These are phyloP conservation scores for Aristolochia californica DNA, from an alignment of 164 flowering plant species.

Conservation along the genomic window DNA sequence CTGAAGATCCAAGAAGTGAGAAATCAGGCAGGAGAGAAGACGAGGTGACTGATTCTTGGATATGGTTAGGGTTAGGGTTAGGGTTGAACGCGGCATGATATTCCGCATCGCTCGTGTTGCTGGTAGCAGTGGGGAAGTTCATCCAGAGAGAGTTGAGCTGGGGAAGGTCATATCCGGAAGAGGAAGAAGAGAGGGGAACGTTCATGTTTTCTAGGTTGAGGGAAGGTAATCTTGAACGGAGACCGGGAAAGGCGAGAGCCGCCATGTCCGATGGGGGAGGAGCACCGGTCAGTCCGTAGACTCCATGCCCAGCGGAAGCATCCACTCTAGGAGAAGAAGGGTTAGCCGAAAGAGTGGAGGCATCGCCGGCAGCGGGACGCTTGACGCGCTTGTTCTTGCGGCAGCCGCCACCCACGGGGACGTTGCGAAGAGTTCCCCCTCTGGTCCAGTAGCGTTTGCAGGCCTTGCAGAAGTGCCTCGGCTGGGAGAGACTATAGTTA, in stretches of 20 bases:
- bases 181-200: conserved; percentile 3
- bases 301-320: not conserved
- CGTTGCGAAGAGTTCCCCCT: conserved; percentile 80
- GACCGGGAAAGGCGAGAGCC: conserved; percentile 23
- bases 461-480: conserved; percentile 78
- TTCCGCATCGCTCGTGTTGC: conserved; percentile 6
- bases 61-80: conserved; percentile 14
- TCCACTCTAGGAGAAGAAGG: conserved; percentile 11
- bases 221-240: conserved; percentile 13
- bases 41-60: conserved; percentile 21
- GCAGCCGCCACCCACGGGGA: conserved; percentile 80
- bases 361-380: conserved; percentile 20
- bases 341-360: conserved; percentile 12
- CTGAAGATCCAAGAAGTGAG: conserved; percentile 31
- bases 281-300: conserved; percentile 18
- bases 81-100: conserved; percentile 9
- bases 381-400: conserved; percentile 61
- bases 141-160: conserved; percentile 34
- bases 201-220: conserved; percentile 5
- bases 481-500: conserved; percentile 81
- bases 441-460: conserved; percentile 83
- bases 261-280: conserved; percentile 21
- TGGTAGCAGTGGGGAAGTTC: conserved; percentile 34
- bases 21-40: conserved; percentile 30
- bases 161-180: conserved; percentile 22